These are phyloP conservation scores for Camelina neglecta DNA, from an alignment of 345 rosid genomes.

Conservation along the genomic window DNA sequence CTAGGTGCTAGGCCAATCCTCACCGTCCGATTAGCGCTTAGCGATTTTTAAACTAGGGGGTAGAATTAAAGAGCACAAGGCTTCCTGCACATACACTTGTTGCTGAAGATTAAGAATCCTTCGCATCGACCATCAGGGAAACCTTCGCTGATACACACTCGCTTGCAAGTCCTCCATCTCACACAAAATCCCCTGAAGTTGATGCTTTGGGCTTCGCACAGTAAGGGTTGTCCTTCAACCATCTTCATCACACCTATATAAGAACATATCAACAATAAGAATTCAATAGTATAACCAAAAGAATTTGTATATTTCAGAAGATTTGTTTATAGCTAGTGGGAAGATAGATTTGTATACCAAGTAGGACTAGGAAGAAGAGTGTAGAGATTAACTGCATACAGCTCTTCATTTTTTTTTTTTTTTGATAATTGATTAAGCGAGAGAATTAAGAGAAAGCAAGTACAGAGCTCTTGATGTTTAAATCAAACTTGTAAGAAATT, in stretches of 20 bases:
- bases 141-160: too few species aligned
- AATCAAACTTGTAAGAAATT: not conserved
- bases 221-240: slow-evolving; percentile 12
- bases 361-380: not conserved
- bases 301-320: too few species aligned
- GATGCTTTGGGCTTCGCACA: slow-evolving; percentile 13
- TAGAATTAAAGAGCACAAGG: too few species aligned
- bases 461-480: not conserved
- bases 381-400: not conserved
- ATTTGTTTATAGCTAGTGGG: not conserved
- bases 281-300: not conserved
- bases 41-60: too few species aligned
- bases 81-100: too few species aligned
- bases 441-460: not conserved
- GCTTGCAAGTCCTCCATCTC: too few species aligned
- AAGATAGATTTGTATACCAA: not conserved
- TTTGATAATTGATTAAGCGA: not conserved
- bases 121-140: too few species aligned
- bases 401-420: not conserved
- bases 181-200: too few species aligned
- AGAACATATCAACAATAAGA: not conserved
- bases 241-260: not conserved
- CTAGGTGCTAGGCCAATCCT: too few species aligned
- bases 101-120: too few species aligned
- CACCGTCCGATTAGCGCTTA: too few species aligned